Percentiles rank a stretch among this genome's conserved stretches.
These are phyloP conservation scores for Acacia concinna DNA, from an alignment of 331 rosid genomes.

Conservation along the genomic window DNA sequence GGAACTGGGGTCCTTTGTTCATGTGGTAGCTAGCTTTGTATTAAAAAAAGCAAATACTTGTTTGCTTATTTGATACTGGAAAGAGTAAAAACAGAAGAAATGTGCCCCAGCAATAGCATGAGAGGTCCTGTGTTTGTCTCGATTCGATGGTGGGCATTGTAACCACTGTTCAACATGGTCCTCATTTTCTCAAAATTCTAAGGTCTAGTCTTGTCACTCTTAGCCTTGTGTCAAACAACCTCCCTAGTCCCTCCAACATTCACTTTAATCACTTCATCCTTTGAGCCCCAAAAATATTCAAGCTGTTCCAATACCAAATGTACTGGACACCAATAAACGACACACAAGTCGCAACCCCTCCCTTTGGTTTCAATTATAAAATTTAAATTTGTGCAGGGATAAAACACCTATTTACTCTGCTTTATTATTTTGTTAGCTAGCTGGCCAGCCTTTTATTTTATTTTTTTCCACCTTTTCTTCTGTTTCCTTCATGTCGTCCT, in stretches of 20 bases:
- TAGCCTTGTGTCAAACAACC: slow-evolving; percentile 16
- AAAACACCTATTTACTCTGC: background rate
- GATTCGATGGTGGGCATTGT: background rate
- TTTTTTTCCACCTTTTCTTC: no score
- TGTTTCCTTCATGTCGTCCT: background rate
- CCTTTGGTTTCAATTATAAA: no score
- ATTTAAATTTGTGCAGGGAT: no score
- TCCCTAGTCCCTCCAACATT: background rate
- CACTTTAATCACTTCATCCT: slow-evolving; percentile 29
- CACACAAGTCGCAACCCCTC: background rate
- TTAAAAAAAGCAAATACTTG: background rate
- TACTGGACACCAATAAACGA: background rate
- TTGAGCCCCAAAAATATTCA: slow-evolving; percentile 18
- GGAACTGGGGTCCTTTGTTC: background rate
- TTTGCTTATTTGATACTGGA: background rate
- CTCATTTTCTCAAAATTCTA: background rate
- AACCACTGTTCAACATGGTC: slow-evolving; percentile 21
- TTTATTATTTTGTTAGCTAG: no score
- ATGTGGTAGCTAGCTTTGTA: background rate
- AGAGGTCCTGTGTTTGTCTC: background rate
- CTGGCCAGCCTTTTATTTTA: background rate
- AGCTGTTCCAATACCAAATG: background rate
- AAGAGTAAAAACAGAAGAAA: background rate
- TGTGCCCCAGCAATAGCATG: slow-evolving; percentile 10
- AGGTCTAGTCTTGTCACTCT: slow-evolving; percentile 39